These are phyloP conservation scores for Diversispora eburnea DNA, from an alignment of 192 early-diverging fungal species.

Conservation along the genomic window DNA sequence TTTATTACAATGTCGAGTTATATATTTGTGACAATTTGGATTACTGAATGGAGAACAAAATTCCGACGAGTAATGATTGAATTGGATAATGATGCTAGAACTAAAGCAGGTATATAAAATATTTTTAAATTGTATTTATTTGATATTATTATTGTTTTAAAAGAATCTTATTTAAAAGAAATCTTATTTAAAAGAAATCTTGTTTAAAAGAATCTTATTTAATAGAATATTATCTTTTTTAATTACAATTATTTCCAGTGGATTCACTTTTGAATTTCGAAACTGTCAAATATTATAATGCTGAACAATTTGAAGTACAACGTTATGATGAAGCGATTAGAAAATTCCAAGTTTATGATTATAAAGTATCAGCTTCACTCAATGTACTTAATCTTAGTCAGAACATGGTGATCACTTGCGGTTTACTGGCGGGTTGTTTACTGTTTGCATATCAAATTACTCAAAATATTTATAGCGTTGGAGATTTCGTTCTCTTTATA, in stretches of 20 bases:
- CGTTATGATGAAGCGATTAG: slow-evolving; percentile 76
- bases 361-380: slow-evolving; percentile 67
- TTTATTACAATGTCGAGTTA: slow-evolving; percentile 86
- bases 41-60: slow-evolving; percentile 85
- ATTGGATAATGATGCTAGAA: slow-evolving; percentile 80
- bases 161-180: neutral
- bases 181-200: too few relatives aligned
- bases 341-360: slow-evolving; percentile 82
- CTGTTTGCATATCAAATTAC: slow-evolving; percentile 82
- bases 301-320: slow-evolving; percentile 80
- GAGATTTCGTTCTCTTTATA: slow-evolving; percentile 85
- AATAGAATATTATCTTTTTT: too few relatives aligned
- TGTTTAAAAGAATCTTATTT: neutral
- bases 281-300: slow-evolving; percentile 97
- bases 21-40: slow-evolving; percentile 70
- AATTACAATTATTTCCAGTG: slow-evolving; percentile 42
- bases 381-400: slow-evolving; percentile 85
- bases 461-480: slow-evolving; percentile 64
- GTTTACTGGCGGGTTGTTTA: slow-evolving; percentile 76
- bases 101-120: slow-evolving; percentile 49
- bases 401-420: slow-evolving; percentile 81
- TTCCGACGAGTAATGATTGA: slow-evolving; percentile 81
- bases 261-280: slow-evolving; percentile 98
- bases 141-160: neutral
- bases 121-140: neutral